Evolutionary conservation across 2,329 filamentous ascomycete species (phyloP).

Genomic region (Talaromyces verruculosus): DNA sequence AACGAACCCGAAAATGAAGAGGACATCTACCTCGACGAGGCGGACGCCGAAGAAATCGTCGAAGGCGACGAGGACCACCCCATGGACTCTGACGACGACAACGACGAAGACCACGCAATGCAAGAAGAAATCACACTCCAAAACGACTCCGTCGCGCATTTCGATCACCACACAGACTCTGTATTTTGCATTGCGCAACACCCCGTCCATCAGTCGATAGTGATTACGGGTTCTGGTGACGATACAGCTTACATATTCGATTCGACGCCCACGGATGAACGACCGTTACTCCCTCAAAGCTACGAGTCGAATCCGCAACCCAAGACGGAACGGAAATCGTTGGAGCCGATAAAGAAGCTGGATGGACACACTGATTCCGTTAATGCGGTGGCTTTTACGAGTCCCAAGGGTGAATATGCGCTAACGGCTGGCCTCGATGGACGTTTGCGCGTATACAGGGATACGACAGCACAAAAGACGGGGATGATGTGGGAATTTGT

Average conservation of each 20-base stretch:
- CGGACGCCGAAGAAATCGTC: slow-evolving; percentile 77
- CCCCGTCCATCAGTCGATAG: slow-evolving; percentile 70
- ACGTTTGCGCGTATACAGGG: slow-evolving; percentile 69
- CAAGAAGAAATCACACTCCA: slow-evolving; percentile 63
- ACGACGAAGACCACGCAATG: slow-evolving; percentile 38
- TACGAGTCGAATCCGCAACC: slow-evolving; percentile 68
- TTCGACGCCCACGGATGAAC: slow-evolving; percentile 58
- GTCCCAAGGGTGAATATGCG: slow-evolving; percentile 77
- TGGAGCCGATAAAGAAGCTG: slow-evolving; percentile 69
- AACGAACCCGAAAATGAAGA: slow-evolving; percentile 53
- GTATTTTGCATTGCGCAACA: slow-evolving; percentile 96
- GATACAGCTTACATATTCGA: slow-evolving; percentile 88
- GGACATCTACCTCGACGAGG: slow-evolving; percentile 70
- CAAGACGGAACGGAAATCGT: slow-evolving; percentile 57
- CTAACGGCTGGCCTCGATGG: slow-evolving; percentile 89
- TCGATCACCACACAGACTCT: slow-evolving; percentile 84
- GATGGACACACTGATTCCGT: slow-evolving; percentile 93
- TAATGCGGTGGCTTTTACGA: slow-evolving; percentile 80
- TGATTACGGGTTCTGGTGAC: slow-evolving; percentile 84
- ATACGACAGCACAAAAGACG: slow-evolving; percentile 46
- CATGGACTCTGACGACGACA: slow-evolving; percentile 68
- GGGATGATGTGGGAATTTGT: slow-evolving; percentile 64
- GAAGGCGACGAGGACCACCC: slow-evolving; percentile 65
- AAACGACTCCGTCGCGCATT: slow-evolving; percentile 92
- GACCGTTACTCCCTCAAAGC: slow-evolving; percentile 71